Percentiles rank a stretch among this genome's conserved stretches.
phyloP scores from a whole-genome alignment of 2,329 filamentous ascomycete species.

The Ophiostoma sp. region DNA sequence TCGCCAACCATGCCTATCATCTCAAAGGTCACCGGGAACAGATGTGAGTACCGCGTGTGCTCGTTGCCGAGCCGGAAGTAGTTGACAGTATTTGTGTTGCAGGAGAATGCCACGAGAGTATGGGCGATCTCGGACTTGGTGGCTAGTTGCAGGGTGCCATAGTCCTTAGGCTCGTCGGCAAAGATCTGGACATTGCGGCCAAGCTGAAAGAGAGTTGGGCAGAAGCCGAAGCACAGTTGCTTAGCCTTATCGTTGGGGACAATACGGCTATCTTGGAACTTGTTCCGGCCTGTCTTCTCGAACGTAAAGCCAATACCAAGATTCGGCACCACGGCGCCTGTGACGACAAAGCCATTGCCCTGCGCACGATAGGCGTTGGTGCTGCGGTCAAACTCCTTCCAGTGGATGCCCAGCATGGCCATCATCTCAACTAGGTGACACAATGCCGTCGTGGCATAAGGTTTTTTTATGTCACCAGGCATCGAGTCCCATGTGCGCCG shows the following conservation, averaged over 20 bases:
- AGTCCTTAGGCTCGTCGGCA: constrained; percentile 41
- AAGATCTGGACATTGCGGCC: constrained; percentile 32
- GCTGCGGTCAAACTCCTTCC: constrained; percentile 54
- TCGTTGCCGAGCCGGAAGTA: constrained; percentile 37
- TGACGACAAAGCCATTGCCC: constrained; percentile 42
- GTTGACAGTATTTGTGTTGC: constrained; percentile 48
- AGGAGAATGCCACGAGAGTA: constrained; percentile 50
- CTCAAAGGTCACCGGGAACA: constrained; percentile 54
- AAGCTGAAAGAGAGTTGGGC: constrained; percentile 48
- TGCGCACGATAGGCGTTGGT: constrained; percentile 49
- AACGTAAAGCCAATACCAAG: constrained; percentile 53
- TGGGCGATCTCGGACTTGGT: constrained; percentile 45
- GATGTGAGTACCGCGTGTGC: constrained; percentile 40
- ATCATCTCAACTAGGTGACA: constrained; percentile 52
- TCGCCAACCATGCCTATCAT: constrained; percentile 53
- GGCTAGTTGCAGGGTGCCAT: constrained; percentile 45
- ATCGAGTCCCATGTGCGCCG: constrained; percentile 49
- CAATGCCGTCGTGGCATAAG: constrained; percentile 50
- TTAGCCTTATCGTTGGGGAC: constrained; percentile 52
- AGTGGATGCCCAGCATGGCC: constrained; percentile 51
- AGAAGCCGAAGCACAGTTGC: constrained; percentile 51
- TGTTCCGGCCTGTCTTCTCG: constrained; percentile 45
- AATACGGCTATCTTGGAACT: constrained; percentile 46
- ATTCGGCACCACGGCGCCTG: constrained; percentile 43
- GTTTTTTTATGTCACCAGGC: constrained; percentile 43